A percentile compares a stretch with the other conserved stretches of the same genome.
These are phyloP conservation scores for Eucalyptus paniculata DNA, from an alignment of 345 rosid species.

Conservation along the genomic window DNA sequence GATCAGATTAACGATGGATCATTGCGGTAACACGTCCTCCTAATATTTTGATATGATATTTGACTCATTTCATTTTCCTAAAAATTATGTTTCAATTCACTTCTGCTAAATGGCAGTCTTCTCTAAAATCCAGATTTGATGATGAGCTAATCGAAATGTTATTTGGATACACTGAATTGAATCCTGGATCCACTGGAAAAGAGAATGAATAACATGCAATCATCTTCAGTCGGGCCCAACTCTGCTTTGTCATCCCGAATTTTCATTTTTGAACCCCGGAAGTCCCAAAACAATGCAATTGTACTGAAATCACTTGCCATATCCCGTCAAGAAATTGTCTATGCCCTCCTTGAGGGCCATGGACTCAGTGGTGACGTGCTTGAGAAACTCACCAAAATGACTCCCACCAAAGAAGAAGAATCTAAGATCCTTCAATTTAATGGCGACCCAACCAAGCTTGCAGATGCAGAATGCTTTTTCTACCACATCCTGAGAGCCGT, in stretches of 20 bases:
- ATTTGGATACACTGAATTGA: constrained; percentile 23
- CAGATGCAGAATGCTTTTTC: constrained; percentile 65
- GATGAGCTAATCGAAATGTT: constrained; percentile 33
- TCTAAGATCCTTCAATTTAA: constrained; percentile 40
- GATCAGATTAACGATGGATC: constrained; percentile 50
- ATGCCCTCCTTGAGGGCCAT: constrained; percentile 34
- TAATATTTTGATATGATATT: not conserved
- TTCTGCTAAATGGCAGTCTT: not conserved
- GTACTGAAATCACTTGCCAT: constrained; percentile 34
- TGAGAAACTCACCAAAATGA: constrained; percentile 56
- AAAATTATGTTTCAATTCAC: not conserved
- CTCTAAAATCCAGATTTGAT: constrained; percentile 26
- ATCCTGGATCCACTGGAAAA: not conserved
- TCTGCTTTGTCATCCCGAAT: constrained; percentile 11
- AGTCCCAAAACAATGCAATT: constrained; percentile 48
- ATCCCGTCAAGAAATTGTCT: constrained; percentile 29
- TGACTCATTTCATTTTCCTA: not conserved
- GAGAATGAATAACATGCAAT: not conserved
- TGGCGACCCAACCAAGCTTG: constrained; percentile 34
- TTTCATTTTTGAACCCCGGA: constrained; percentile 41
- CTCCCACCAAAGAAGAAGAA: constrained; percentile 64
- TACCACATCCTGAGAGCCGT: constrained; percentile 46
- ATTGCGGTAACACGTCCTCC: constrained; percentile 15
- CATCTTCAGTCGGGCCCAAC: constrained; percentile 3
- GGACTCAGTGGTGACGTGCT: constrained; percentile 41